Base-by-base conservation (phyloP, 2,329 filamentous ascomycete species). In the Arthrinium puccinioides region DNA sequence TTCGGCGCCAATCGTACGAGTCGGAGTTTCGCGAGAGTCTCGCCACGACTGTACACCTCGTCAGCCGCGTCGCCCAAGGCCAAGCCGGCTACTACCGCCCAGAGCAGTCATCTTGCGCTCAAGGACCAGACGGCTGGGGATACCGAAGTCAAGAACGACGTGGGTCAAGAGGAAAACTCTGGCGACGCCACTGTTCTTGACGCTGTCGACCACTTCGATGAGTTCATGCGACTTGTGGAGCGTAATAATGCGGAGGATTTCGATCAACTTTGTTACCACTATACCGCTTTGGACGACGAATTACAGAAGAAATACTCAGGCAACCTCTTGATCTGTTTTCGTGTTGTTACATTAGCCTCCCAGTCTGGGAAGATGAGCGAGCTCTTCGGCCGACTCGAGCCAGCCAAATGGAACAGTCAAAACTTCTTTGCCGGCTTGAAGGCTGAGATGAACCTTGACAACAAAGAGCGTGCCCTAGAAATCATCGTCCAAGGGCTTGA, bases 301-400 rank as follows among this genome's bases (percentile, higher is more conserved):
- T 42, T 42, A 3, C 49, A 60, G 28, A 49, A 57, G 30, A 30
- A 40, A 4, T 44, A 47, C 4, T 44, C 63, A 10, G 54, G 54
- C 3, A 52, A 47, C 3, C 55, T 73, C 15, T 44, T 74, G 2
- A 38, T 55, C 2, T 66, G 67, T 32, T 59, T 76, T 9, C 56
- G 66, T 6, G 55, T 47, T 13, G 72, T 70, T 4, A 51, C 50
- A 5, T 60, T 63, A n/a, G 45, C 62, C 8, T 52, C 66, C 4
- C 68, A 74, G 33, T 63, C 62, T 2, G 60, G 60, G 48, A 64
- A 69, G 38, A 60, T 70, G n/a, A 51, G 61, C 4, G 58, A 66
- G 3, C 41, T 75, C 3, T 70, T 74, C 35, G 53, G 55, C 3
- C 51, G 60, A 21, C 49, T 70, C 3, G 48, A 58, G 1, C 24